Base-by-base conservation (phyloP, 2,329 filamentous ascomycete species). In the Sporothrix phasma region DNA sequence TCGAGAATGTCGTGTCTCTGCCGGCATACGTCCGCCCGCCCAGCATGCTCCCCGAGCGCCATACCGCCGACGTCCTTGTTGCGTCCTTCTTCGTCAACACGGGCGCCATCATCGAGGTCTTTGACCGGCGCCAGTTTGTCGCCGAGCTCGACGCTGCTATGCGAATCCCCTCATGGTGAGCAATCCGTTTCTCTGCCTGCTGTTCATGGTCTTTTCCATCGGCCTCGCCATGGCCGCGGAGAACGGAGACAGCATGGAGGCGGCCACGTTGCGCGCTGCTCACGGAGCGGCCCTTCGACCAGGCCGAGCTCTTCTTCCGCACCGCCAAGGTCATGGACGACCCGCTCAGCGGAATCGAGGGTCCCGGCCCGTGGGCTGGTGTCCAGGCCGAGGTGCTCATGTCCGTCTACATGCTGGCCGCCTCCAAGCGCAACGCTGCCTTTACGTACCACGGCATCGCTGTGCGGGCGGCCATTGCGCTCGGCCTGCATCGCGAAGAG, bases 381-480 rank as follows among this genome's bases (percentile, higher is more conserved):
- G 79, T 88, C 54, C 85, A 88, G 69, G 84, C 84, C 2, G 74
- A 88, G 49, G 74, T 83, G 0, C 73, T 89, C 41, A 87, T 88
- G 81, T 79, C 85, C 0, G 72, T 87, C 2, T 89, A 87, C 69
- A 84, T 82, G 80, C 73, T 88, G 17, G 78, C 80, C 2, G 78
- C 84, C 15, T 84, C 84, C 0, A 85, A 82, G 71, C 77, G 84
- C 17, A 88, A 88, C 68, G 81, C 83, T 5, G 83, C 86, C 0
- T 87, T 85, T 73, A 78, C 80, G 17, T 84, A 87, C 65, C 78
- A 83, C 56, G 85, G 82, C 7, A 84, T 84, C 80, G 86, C 86
- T 24, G 81, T 86, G 53, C 80, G 84, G 13, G 84, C 83, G 61
- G 84, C 84, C 2, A 83, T 84, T 70, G 80, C 84, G 0, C 73